Evolutionary conservation across 78 protist genomes (phyloP).

Genomic region (Chrysochromulina tobinii): DNA sequence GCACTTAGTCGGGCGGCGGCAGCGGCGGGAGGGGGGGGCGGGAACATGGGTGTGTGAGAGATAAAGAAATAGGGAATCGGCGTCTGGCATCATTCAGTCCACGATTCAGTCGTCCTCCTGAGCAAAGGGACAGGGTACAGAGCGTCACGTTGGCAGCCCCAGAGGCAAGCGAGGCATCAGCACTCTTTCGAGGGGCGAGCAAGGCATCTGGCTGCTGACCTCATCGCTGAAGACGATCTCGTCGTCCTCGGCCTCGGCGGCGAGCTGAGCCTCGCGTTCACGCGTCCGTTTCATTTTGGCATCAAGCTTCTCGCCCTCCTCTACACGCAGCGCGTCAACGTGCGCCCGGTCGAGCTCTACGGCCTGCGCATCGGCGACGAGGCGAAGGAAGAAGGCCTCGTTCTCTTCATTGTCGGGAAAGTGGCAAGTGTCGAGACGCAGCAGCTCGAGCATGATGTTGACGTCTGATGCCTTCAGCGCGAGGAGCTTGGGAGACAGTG

Average conservation of each 20-base stretch:
- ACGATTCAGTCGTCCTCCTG: no score
- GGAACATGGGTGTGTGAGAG: no score
- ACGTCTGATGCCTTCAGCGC: background rate
- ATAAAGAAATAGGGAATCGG: no score
- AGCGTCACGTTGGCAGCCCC: no score
- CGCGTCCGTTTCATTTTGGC: background rate
- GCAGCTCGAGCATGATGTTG: constrained; percentile 7
- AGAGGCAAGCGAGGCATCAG: no score
- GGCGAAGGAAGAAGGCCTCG: background rate
- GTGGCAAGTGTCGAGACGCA: background rate
- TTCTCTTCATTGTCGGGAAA: background rate
- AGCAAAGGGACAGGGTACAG: no score
- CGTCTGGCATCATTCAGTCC: no score
- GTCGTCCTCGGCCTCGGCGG: background rate
- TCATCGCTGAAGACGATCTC: constrained; percentile 18
- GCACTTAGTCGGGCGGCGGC: no score
- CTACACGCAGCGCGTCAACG: background rate
- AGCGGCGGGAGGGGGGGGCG: no score
- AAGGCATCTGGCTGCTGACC: background rate
- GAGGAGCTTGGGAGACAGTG: background rate
- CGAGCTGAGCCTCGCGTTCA: background rate
- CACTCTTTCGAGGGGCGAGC: no score
- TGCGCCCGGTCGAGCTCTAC: background rate
- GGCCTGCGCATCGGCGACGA: background rate
- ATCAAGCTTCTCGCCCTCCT: background rate